Evolutionary conservation across 768 basidiomycete species (phyloP), one percentile per base, ranked within the genome.

Genomic region (Psilocybe sp.): DNA sequence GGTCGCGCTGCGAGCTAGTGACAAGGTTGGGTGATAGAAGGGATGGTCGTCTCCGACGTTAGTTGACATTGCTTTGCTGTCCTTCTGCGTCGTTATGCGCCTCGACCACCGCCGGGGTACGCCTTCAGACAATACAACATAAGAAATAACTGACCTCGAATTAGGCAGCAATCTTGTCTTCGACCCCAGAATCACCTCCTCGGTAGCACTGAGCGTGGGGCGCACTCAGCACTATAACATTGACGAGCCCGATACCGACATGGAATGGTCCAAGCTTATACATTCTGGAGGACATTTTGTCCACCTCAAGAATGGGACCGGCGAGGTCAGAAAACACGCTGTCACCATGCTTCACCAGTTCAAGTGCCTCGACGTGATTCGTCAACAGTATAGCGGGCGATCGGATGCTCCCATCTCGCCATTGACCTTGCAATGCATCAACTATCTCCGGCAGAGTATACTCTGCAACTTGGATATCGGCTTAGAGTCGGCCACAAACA

Each of bases 311-410:
- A 35, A 20, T 14, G 31, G 37, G 8, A 2, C 13, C 4, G 51
- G 51, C 31, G 28, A 36, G 16, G 18, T 41, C n/a, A 43, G 14
- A 4, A 39, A 36, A n/a, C 15, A 53, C 13, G 48, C 51, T 6
- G 45, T 52, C 13, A 52, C 51, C 33, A 23, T 52, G 14, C 36
- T 46, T 20, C 51, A 52, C 33, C 51, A 52, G 19, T 18, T 52
- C 44, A 52, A 52, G 16, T 52, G 51, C 38, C 45, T 52, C 2
- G 34, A 52, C 16, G 20, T 33, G 12, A 52, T 52, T 41, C 51
- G 44, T 10, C 37, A 40, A 3, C 37, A 47, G 11, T 52, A 52
- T 34, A 47, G 35, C 31, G 13, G 6, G 19, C 44, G 45, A 31
- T 1, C 9, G 11, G 20, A 18, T 14, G 14, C 37, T 18, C 51